phyloP scores from a whole-genome alignment of 2,329 filamentous ascomycete species.

The Aspergillus fijiensis region DNA sequence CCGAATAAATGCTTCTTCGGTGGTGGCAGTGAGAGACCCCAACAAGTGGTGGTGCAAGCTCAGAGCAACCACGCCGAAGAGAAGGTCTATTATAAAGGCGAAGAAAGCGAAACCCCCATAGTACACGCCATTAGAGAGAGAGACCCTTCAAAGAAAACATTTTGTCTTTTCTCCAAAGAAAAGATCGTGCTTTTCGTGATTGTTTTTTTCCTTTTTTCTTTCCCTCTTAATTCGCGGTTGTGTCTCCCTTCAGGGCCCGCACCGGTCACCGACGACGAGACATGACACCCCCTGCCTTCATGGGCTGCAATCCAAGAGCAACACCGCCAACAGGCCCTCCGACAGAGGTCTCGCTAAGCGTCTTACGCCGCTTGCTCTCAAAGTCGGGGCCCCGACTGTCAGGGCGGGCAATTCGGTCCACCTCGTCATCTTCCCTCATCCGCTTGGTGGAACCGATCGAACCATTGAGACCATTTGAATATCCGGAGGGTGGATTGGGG shows the following conservation, averaged over 20 bases:
- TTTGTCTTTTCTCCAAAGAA: slow-evolving; percentile 12
- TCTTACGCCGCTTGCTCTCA: slow-evolving; percentile 75
- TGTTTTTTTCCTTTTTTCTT: slow-evolving; percentile 6
- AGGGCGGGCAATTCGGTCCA: slow-evolving; percentile 65
- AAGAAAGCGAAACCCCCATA: slow-evolving; percentile 11
- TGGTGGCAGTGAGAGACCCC: neutral
- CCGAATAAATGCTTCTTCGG: neutral
- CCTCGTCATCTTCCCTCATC: slow-evolving; percentile 63
- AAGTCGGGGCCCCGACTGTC: slow-evolving; percentile 61
- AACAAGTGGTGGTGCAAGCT: neutral
- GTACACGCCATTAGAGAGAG: slow-evolving; percentile 16
- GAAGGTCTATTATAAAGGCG: slow-evolving; percentile 20
- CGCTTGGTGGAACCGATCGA: slow-evolving; percentile 59
- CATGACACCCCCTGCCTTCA: slow-evolving; percentile 45
- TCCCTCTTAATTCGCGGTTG: neutral
- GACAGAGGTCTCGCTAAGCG: slow-evolving; percentile 60
- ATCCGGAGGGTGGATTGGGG: slow-evolving; percentile 57
- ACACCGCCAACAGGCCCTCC: slow-evolving; percentile 46
- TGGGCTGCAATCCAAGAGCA: slow-evolving; percentile 42
- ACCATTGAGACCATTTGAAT: slow-evolving; percentile 66
- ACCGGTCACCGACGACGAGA: slow-evolving; percentile 37
- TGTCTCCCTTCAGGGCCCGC: neutral
- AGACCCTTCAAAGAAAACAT: slow-evolving; percentile 11
- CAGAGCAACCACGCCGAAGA: slow-evolving; percentile 11
- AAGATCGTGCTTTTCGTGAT: slow-evolving; percentile 4